Evolutionary conservation across 2,329 filamentous ascomycete genomes (phyloP), one percentile per base, ranked within the genome.

Genomic region (Microcera coccophila): DNA sequence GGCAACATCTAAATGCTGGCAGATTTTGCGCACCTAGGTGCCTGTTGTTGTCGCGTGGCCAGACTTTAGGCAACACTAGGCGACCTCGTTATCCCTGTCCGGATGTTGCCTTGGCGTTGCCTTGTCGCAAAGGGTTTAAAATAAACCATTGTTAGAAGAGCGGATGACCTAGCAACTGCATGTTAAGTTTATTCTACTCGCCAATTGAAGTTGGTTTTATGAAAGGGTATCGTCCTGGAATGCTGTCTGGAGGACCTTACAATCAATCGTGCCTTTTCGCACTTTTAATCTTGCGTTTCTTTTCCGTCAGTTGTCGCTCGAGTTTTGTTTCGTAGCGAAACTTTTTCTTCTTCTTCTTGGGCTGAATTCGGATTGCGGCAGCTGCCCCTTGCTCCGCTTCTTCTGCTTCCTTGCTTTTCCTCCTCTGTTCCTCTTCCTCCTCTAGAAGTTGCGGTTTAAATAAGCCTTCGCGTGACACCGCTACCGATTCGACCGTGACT

Each of bases 321-420:
- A 82, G 70, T 70, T 95, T 95, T 49, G 78, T 86, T 70, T 97
- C 89, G 65, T 98, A 98, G 50, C 88, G 81, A 62, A 97, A 97
- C 68, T 90, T 88, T 68, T 85, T 84, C 73, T 90, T 95, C 70
- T 86, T 90, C 71, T 85, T 88, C 68, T 89, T 90, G 17, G 73
- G 72, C 57, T 73, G 57, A 40, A 70, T 68, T 41, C 41, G 47
- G 49, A 41, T 67, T 51, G 61, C 58, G 12, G 61, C 60, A 18
- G 57, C 59, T 19, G 63, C 54, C 8, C 58, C 59, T 14, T 58
- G 57, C 14, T 49, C 45, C 9, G 54, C 48, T 15, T 54, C 39
- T 31, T 59, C 43, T 9, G 58, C 62, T 49, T 43, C 36, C 20
- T 67, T 63, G 8, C 58, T 57, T n/a, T 57, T 54, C n/a, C n/a